Evolutionary conservation across 2,329 filamentous ascomycete species (phyloP).

Genomic region (Aureobasidium subglaciale): DNA sequence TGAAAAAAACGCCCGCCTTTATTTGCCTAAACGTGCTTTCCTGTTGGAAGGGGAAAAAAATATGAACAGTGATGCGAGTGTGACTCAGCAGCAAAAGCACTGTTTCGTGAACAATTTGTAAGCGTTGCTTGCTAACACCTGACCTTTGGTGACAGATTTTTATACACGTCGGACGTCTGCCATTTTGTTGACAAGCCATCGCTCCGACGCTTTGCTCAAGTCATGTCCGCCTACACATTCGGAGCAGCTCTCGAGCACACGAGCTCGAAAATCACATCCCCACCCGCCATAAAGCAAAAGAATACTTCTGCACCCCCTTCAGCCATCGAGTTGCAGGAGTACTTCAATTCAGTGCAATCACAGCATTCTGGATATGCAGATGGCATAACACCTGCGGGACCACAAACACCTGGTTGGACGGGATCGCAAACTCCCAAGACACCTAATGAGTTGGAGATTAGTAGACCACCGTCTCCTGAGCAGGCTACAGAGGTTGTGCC

Average conservation of each 20-base stretch:
- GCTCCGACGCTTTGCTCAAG: no score
- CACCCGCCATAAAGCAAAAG: neutral
- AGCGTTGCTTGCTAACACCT: no score
- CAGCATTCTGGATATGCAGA: neutral
- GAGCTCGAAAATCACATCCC: neutral
- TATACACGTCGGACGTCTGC: no score
- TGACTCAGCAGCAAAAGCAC: no score
- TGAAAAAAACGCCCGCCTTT: no score
- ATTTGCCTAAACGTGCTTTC: no score
- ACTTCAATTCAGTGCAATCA: neutral
- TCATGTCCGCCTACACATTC: conserved; percentile 9
- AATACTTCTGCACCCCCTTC: neutral
- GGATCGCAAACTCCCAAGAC: conserved; percentile 26
- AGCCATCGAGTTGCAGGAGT: neutral
- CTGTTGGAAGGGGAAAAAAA: no score
- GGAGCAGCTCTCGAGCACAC: neutral
- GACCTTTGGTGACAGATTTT: no score
- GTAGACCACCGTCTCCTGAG: conserved; percentile 40
- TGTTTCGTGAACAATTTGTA: no score
- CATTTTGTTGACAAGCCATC: no score
- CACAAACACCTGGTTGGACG: conserved; percentile 15
- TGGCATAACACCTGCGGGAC: conserved; percentile 8
- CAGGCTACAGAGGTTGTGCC: conserved; percentile 45
- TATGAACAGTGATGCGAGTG: no score
- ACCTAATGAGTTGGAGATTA: conserved; percentile 46